Base-by-base conservation (phyloP, 2,329 filamentous ascomycete genomes). In the Didymella segeticola region DNA sequence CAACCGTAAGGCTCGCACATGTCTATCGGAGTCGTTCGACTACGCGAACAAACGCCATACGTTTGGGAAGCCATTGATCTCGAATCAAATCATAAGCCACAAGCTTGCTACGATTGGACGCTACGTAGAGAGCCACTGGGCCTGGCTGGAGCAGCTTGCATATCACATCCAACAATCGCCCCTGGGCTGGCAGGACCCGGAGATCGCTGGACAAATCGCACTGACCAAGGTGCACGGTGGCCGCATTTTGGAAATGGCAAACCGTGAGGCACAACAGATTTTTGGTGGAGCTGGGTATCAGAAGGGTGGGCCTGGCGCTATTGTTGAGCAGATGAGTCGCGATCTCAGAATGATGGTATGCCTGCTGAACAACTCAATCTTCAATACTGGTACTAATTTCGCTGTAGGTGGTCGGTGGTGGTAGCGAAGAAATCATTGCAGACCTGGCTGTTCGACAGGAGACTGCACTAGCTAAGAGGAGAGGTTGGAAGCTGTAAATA, bases 61-160 rank as follows among this genome's bases (percentile, higher is more conserved):
- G 0, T 87, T 87, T 62, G 84, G 85, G 17, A 80, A 80, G 34
- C 80, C 82, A 0, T 74, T 88, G 4, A 81, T 86, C 46, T 70
- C 80, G 11, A 82, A 83, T 63, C 83, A 86, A 43, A 81, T 85
- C 33, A 87, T 88, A 47, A 78, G 82, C 15, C 76, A 80, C 17
- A 87, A 88, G 65, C 77, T 88, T 12, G 79, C 82, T n/a, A 83
- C 80, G 29, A 78, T 87, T 43, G 84, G 83, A 0, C 76, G 82
- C 10, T 78, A 82, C 59, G 80, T 88, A n/a, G 85, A 87, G 58
- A 81, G 82, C 0, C 82, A 84, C 38, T 85, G 83, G 71, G 82
- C 84, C 0, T 87, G 84, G 74, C 68, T 87, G 53, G 85, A 88
- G 61, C 84, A 87, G 64, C 73, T 87, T 2, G 83, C 82, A 5